phyloP scores from a whole-genome alignment of 2,329 filamentous ascomycete genomes.

The Malbranchea cinnamomea region DNA sequence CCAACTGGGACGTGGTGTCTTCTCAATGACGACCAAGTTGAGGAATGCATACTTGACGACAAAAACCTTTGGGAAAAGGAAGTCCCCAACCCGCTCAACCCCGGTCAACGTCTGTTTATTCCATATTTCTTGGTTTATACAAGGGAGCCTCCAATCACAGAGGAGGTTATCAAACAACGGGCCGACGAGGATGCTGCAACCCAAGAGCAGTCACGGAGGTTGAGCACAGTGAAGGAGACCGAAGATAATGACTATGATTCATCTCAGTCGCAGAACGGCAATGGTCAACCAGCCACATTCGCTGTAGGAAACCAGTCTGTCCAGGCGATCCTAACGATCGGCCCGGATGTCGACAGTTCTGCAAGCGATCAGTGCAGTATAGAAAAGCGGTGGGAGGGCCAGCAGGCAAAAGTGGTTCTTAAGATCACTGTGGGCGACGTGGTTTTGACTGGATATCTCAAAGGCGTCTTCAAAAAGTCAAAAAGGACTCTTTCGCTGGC shows the following conservation, averaged over 20 bases:
- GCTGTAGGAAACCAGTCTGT: no score
- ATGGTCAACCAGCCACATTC: no score
- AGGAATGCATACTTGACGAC: no score
- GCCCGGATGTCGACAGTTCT: no score
- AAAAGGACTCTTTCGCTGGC: constrained; percentile 1
- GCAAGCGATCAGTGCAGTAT: not conserved
- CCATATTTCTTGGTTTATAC: constrained; percentile 7
- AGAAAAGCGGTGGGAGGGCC: constrained; percentile 5
- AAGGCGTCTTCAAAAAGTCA: constrained; percentile 5
- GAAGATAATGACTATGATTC: no score
- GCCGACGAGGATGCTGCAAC: not conserved
- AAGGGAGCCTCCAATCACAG: not conserved
- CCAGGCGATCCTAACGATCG: no score
- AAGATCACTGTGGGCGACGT: constrained; percentile 8
- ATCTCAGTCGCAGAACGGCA: no score
- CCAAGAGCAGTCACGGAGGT: no score
- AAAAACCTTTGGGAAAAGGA: not conserved
- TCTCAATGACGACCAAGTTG: constrained; percentile 5
- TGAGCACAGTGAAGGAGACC: no score
- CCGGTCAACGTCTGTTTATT: not conserved
- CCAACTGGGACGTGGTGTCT: constrained; percentile 7
- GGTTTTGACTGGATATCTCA: constrained; percentile 6
- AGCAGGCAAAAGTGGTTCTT: constrained; percentile 7
- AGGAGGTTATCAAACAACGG: not conserved
- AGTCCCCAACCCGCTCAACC: not conserved